Conservation (phyloP, 805 yeast species). For the Dipodascopsis uninucleata region DNA sequence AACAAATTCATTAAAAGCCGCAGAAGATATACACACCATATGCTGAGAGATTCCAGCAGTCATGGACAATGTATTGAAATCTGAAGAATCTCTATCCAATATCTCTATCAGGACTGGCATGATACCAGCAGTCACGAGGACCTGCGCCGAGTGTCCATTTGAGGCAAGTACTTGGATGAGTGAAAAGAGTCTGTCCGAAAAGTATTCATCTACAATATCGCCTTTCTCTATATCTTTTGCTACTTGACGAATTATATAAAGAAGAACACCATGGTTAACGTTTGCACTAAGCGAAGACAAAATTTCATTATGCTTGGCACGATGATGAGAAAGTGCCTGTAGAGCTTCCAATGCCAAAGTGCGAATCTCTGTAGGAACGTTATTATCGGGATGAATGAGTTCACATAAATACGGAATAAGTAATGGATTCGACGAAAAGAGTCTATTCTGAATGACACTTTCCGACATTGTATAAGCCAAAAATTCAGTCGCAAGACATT, state of each 20-base stretch:
- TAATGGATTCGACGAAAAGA: constrained; percentile 71
- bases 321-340: constrained; percentile 63
- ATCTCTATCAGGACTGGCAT: constrained; percentile 62
- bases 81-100: constrained; percentile 46
- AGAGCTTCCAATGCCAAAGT: constrained; percentile 62
- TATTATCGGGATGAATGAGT: constrained; percentile 62
- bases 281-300: constrained; percentile 78
- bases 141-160: constrained; percentile 39
- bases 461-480: constrained; percentile 55
- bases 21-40: constrained; percentile 38
- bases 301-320: constrained; percentile 71
- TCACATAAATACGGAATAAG: constrained; percentile 66
- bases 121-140: constrained; percentile 72
- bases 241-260: constrained; percentile 66
- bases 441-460: constrained; percentile 56
- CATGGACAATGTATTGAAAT: constrained; percentile 55
- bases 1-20: constrained; percentile 57
- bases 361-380: constrained; percentile 52
- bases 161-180: constrained; percentile 60
- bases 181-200: constrained; percentile 50
- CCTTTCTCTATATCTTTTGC: constrained; percentile 48
- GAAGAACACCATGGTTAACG: constrained; percentile 77
- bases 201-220: constrained; percentile 46
- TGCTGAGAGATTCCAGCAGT: constrained; percentile 57
- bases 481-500: constrained; percentile 65